phyloP scores from a whole-genome alignment of 768 basidiomycete genomes.

The Xerocomellus dryophilus region DNA sequence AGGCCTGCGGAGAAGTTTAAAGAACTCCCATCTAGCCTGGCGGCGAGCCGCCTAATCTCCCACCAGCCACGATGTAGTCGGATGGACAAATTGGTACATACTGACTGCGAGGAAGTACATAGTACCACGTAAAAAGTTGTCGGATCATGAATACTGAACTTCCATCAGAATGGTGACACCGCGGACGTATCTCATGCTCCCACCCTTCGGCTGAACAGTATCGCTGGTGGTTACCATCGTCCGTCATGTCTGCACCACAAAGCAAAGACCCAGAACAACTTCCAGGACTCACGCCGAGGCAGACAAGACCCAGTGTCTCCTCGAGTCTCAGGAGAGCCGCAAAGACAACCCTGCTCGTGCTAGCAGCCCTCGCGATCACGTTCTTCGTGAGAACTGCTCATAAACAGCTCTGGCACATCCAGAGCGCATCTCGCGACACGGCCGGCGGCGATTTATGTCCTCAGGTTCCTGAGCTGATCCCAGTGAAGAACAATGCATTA shows the following conservation, averaged over 20 bases:
- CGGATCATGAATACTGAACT: not conserved
- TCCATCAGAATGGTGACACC: not conserved
- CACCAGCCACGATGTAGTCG: too few relatives aligned
- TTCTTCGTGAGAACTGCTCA: slow-evolving; percentile 7
- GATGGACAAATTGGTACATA: too few relatives aligned
- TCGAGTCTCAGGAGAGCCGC: not conserved
- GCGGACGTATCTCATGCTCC: not conserved
- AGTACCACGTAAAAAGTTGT: too few relatives aligned
- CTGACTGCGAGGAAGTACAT: too few relatives aligned
- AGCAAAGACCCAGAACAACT: slow-evolving; percentile 10
- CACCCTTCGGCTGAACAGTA: not conserved
- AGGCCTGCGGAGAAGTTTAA: too few relatives aligned
- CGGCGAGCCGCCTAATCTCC: too few relatives aligned
- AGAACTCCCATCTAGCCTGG: too few relatives aligned
- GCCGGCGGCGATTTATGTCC: slow-evolving; percentile 29
- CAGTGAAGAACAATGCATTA: slow-evolving; percentile 32
- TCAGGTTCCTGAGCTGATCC: slow-evolving; percentile 34
- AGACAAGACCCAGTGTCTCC: not conserved
- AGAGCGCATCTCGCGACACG: not conserved
- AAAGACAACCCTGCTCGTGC: slow-evolving; percentile 12
- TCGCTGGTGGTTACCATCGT: not conserved
- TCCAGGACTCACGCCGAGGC: slow-evolving; percentile 10
- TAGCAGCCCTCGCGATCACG: slow-evolving; percentile 19
- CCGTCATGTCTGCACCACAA: slow-evolving; percentile 15
- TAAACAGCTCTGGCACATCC: slow-evolving; percentile 5